Base-by-base conservation (phyloP, 148 eudicot genomes). In the Persicaria tinctoria region DNA sequence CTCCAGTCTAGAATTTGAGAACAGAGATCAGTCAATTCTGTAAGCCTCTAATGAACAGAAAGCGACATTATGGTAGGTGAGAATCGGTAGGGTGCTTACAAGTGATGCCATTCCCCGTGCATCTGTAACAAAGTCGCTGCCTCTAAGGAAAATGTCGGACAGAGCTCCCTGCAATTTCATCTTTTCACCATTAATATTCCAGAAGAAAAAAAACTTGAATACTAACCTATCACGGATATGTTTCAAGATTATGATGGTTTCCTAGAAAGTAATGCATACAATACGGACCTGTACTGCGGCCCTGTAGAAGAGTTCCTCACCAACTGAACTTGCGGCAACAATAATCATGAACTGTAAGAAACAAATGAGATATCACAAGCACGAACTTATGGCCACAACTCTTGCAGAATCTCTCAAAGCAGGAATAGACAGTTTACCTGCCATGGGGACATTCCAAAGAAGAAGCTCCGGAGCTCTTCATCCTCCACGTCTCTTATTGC, bases 361-460 rank as follows among this genome's bases (percentile, higher is more conserved):
- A 72, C 4, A 38, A 23, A 17, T 41, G 70, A 41, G 8, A 13
- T 41, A 44, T 41, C 47, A 10, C 14, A 12, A 66, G 47, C 18
- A 13, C 5, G 16, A 66, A 47, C 47, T 41, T 41, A 46, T 41
- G 41, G 47, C 8, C 41, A 13, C 17, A 13, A 12, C 70, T 41
- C 47, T 2, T 8, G 47, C 46, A 66, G 17, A 12, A 66, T 66
- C 47, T 27, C 9, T 27, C 45, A 63, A 63, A 38, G 4, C 18
- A 66, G 46, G 17, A 7, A 51, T 8, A 80, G 17, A 47, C 60
- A 46, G n/a, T 56, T 27, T 73, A 92, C 99, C 99, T 95, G 99
- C 99, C 99, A 96, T 1, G 97, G 97, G 17, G 97, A 86, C 99
- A 92, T 92, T 54, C 99, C 99, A 74, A 88, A 96, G 73, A 96